These are phyloP conservation scores for Nectriaceae sp. DNA, from an alignment of 2,329 filamentous ascomycete species.

Conservation along the genomic window DNA sequence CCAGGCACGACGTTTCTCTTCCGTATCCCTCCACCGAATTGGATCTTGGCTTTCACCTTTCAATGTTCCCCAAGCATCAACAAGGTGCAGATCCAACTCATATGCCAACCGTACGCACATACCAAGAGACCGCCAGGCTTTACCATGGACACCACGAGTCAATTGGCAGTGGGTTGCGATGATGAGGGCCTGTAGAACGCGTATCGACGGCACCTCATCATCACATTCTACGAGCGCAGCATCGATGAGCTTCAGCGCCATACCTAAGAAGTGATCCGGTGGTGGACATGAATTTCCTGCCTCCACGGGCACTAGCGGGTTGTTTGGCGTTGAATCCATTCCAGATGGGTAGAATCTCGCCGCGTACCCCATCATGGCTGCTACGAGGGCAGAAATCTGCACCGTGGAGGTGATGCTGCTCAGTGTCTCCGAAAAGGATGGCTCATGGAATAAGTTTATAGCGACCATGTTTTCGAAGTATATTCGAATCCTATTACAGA, in stretches of 20 bases:
- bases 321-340: no score
- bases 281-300: not conserved
- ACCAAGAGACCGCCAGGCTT: constrained; percentile 37
- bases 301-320: not conserved
- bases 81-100: constrained; percentile 36
- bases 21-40: constrained; percentile 25
- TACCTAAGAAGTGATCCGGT: constrained; percentile 12
- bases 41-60: not conserved
- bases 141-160: constrained; percentile 35
- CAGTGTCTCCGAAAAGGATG: constrained; percentile 28
- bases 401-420: constrained; percentile 12
- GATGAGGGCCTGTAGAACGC: constrained; percentile 38
- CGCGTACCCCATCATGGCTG: constrained; percentile 34
- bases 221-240: constrained; percentile 31
- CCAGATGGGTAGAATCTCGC: constrained; percentile 16
- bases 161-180: constrained; percentile 37
- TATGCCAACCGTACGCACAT: constrained; percentile 33
- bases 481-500: constrained; percentile 13
- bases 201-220: constrained; percentile 35
- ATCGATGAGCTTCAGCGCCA: constrained; percentile 29
- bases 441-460: constrained; percentile 33
- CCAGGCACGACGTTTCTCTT: constrained; percentile 40
- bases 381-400: constrained; percentile 28
- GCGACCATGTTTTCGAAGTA: constrained; percentile 35
- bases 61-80: constrained; percentile 15